Evolutionary conservation across 768 basidiomycete species (phyloP), one percentile per base, ranked within the genome.

Genomic region (Nevesoporus exiguus): DNA sequence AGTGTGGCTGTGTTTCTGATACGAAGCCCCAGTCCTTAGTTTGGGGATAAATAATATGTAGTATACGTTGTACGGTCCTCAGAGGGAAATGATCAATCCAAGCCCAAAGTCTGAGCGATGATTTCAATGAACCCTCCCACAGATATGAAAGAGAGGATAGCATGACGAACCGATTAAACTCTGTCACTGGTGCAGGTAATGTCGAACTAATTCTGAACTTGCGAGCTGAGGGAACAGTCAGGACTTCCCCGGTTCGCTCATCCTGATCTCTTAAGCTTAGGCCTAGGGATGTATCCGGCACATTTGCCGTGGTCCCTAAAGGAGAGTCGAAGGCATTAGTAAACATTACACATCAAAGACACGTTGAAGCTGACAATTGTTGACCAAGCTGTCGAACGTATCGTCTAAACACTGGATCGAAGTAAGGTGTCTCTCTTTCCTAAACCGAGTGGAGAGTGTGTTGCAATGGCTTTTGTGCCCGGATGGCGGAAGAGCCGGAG

Each of bases 1-100:
- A 60, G 51, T 74, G 72, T 31, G 61, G 54, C 43, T 67, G 63
- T 17, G 51, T 56, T 51, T 73, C 68, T 39, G 70, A 63, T 15
- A 71, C 65, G 58, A 82, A 81, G 17, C 63, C 61, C 77, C 79
- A 82, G 22, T 69, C 62, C 13, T 57, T 61, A 27, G 74, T 76
- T 33, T 73, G 65, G 19, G 80, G 78, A 56, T 73, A 73, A 42
- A 77, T 52, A 13, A 77, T 67, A 55, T 82, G 81, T 25, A 81
- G 53, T 31, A 74, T 67, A 10, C 75, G 72, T 41, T 70, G 63
- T 5, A 61, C 61, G 13, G 71, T 68, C 56, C 63, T 68, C 54
- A 73, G 27, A 11, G 70, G 70, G n/a, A 70, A 71, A 52, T 63
- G 64, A 44, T 68, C 66, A 22, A 71, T 36, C 71, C 71, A 71